Evolutionary conservation across 192 early-diverging fungal species (phyloP), one percentile per base, ranked within the genome.

Genomic region (Gaertneriomyces semiglobifer): DNA sequence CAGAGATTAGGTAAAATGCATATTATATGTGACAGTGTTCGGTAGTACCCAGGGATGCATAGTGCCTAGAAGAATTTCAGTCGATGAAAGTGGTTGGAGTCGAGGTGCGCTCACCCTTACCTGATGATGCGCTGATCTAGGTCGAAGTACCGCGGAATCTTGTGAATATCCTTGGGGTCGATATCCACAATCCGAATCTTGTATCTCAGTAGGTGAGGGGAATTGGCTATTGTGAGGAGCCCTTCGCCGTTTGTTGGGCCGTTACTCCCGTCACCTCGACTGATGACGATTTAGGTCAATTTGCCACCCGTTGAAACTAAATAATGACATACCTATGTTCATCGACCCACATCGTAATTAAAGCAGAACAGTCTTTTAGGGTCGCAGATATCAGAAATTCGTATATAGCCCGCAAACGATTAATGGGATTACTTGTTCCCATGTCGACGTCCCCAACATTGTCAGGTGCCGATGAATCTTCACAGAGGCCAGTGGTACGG

Each of bases 321-420:
- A 12, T 18, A 50, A n/a, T 50, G 48, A n/a, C 48, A 12, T 50
- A 12, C 12, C 12, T 18, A 18, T 50, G 12, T 11, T 53, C 48
- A 19, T 58, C 65, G 7, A 18, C 7, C 66, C 66, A 68, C 20
- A 88, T 52, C 2, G 84, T 70, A 52, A 91, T 77, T 44, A 93
- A 69, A 18, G 89, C 76, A 12, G 91, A 93, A 33, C 88, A 83
- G 69, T 91, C 91, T 67, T 93, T 93, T 40, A 93, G 75, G 11
- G 90, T 90, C 9, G 77, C 78, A 0, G 91, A 85, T 4, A 93
- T 39, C 46, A 91, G 65, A 68, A 85, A 90, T 69, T 90, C 86
- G 50, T 79, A 68, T 0, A 90, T 73, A 19, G 63, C 71, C 40
- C 89, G 90, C 40, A 75, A 68, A n/a, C 25, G 48, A 50, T 50